Evolutionary conservation across 352 stramenopile genomes (phyloP).

Genomic region (Pythium dissotocum): DNA sequence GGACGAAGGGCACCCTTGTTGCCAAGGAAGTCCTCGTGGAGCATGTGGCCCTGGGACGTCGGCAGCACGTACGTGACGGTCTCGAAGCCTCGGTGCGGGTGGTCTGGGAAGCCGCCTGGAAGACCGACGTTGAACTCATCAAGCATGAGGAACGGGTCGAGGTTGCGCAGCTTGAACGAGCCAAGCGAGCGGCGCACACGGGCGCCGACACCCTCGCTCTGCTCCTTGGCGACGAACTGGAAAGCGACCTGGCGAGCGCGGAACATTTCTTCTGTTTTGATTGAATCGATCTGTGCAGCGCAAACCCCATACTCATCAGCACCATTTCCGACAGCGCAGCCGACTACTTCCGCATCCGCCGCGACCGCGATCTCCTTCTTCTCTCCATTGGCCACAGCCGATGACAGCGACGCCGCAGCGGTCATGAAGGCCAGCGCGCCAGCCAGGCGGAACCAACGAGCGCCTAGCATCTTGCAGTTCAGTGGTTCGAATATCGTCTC

Average conservation of each 20-base stretch:
- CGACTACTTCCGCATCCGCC: not conserved
- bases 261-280: slow-evolving; percentile 39
- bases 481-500: not conserved
- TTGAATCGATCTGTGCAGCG: slow-evolving; percentile 41
- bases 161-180: slow-evolving; percentile 39
- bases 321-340: not conserved
- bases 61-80: slow-evolving; percentile 85
- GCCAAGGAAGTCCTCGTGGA: slow-evolving; percentile 74
- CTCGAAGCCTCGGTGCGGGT: slow-evolving; percentile 89
- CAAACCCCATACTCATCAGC: slow-evolving; percentile 40
- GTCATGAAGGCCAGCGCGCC: not conserved
- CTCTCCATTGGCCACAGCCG: not conserved
- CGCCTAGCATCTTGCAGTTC: not conserved
- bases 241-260: slow-evolving; percentile 38
- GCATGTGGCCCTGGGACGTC: slow-evolving; percentile 56
- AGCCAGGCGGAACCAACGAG: slow-evolving; percentile 5
- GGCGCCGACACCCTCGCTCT: slow-evolving; percentile 55
- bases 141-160: slow-evolving; percentile 36
- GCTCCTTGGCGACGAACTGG: slow-evolving; percentile 58
- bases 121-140: slow-evolving; percentile 34
- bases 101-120: slow-evolving; percentile 74
- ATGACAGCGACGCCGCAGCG: not conserved
- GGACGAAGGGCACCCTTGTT: slow-evolving; percentile 35
- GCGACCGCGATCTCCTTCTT: not conserved
- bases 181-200: slow-evolving; percentile 57